Percentiles rank a stretch among this genome's conserved stretches.
These are phyloP conservation scores for Puya raimondii DNA, from an alignment of 176 grass and related monocot species.

Conservation along the genomic window DNA sequence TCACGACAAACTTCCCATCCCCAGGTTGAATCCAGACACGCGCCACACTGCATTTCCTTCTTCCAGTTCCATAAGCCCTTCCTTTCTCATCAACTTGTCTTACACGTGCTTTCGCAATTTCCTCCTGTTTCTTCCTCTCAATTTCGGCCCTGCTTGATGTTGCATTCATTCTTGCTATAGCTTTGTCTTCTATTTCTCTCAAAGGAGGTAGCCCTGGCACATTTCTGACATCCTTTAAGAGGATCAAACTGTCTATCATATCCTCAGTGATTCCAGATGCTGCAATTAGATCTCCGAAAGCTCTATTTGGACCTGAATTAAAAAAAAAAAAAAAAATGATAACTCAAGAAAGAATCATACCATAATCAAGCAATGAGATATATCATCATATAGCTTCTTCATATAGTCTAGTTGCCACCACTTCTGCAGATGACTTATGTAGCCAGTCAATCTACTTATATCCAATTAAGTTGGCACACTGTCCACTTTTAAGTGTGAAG, in stretches of 20 bases:
- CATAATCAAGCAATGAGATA: not conserved
- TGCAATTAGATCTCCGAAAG: slow-evolving; percentile 76
- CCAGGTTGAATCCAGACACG: slow-evolving; percentile 86
- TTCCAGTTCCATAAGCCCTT: slow-evolving; percentile 93
- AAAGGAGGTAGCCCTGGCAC: slow-evolving; percentile 66
- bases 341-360: not conserved
- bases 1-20: slow-evolving; percentile 81
- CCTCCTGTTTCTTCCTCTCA: slow-evolving; percentile 62
- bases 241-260: slow-evolving; percentile 94
- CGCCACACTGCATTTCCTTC: slow-evolving; percentile 85
- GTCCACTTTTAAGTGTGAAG: no score
- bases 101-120: slow-evolving; percentile 64
- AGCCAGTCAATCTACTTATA: no score
- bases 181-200: slow-evolving; percentile 70
- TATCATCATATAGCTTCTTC: not conserved
- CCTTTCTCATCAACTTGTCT: slow-evolving; percentile 84
- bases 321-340: not conserved
- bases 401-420: not conserved
- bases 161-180: slow-evolving; percentile 52
- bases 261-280: slow-evolving; percentile 69
- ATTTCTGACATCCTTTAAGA: slow-evolving; percentile 66
- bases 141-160: slow-evolving; percentile 71
- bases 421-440: no score
- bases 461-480: no score
- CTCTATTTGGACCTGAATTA: slow-evolving; percentile 61